phyloP scores from a whole-genome alignment of 2,329 filamentous ascomycete genomes.

The Westerdykella sp. region DNA sequence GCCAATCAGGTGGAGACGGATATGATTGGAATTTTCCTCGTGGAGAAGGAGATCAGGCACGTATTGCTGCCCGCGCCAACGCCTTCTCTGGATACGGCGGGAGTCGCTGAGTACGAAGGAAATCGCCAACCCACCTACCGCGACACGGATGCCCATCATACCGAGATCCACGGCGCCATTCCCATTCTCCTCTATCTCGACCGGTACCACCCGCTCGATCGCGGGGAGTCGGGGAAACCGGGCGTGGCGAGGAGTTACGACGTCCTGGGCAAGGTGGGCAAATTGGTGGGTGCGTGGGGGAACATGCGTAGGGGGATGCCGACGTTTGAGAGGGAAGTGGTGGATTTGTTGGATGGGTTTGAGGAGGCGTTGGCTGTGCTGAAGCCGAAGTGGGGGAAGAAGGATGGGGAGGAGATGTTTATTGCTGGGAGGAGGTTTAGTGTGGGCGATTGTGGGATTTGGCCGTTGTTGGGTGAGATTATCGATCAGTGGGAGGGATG shows the following conservation, averaged over 20 bases:
- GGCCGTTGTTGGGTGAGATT: constrained; percentile 28
- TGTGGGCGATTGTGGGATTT: constrained; percentile 29
- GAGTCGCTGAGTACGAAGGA: background rate
- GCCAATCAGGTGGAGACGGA: constrained; percentile 24
- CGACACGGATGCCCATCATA: constrained; percentile 30
- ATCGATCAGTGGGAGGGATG: constrained; percentile 17
- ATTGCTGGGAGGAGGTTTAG: constrained; percentile 28
- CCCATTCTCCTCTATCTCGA: constrained; percentile 33
- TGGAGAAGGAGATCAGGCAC: constrained; percentile 17
- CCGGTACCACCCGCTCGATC: constrained; percentile 23
- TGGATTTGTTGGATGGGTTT: background rate
- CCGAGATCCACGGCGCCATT: constrained; percentile 20
- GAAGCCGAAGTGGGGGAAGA: too few relatives aligned
- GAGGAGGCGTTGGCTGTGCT: background rate
- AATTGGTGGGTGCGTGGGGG: background rate
- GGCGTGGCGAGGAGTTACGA: background rate
- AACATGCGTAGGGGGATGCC: background rate
- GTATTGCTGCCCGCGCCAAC: constrained; percentile 14
- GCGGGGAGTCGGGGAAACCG: constrained; percentile 6
- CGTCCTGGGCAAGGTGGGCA: background rate
- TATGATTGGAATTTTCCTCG: constrained; percentile 30
- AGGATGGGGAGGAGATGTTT: constrained; percentile 6
- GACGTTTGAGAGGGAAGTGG: background rate
- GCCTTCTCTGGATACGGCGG: background rate
- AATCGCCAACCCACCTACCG: constrained; percentile 13